Evolutionary conservation across 768 basidiomycete species (phyloP).

Genomic region (Boletus tomentosulus): DNA sequence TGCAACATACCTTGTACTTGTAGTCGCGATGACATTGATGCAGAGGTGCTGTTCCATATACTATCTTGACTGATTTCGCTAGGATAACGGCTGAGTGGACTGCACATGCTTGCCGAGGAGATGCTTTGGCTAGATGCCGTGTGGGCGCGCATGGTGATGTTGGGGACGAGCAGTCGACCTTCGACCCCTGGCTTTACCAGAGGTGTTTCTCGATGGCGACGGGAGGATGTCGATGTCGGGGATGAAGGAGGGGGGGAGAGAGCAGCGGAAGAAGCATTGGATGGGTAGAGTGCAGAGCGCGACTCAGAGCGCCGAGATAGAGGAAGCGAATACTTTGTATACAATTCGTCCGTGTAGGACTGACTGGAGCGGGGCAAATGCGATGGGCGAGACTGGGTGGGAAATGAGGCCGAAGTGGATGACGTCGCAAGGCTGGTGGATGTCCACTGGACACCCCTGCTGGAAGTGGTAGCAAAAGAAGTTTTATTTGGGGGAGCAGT

Average conservation of each 20-base stretch:
- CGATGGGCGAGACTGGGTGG: slow-evolving; percentile 19
- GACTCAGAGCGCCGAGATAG: slow-evolving; percentile 55
- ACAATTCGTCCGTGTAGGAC: slow-evolving; percentile 43
- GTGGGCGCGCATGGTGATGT: too few species aligned
- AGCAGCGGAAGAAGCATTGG: slow-evolving; percentile 32
- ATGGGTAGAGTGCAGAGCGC: slow-evolving; percentile 39
- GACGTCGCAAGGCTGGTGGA: slow-evolving; percentile 30
- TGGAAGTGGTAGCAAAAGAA: slow-evolving; percentile 49
- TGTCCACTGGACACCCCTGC: slow-evolving; percentile 49
- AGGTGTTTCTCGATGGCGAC: slow-evolving; percentile 46
- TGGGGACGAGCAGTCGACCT: slow-evolving; percentile 61
- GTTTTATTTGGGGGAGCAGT: slow-evolving; percentile 29
- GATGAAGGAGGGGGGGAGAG: slow-evolving; percentile 37
- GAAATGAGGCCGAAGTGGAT: too few species aligned
- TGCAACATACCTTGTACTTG: slow-evolving; percentile 48
- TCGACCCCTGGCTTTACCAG: slow-evolving; percentile 58
- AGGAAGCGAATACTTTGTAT: slow-evolving; percentile 52
- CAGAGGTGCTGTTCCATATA: slow-evolving; percentile 26
- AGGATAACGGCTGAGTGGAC: slow-evolving; percentile 38
- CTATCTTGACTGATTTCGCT: slow-evolving; percentile 38
- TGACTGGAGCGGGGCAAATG: slow-evolving; percentile 28
- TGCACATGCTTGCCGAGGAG: slow-evolving; percentile 28
- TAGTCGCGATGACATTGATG: slow-evolving; percentile 35
- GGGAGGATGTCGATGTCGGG: slow-evolving; percentile 30
- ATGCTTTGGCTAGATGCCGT: slow-evolving; percentile 33